These are phyloP conservation scores for Apophysomyces trapeziformis DNA, from an alignment of 371 early-diverging fungal genomes.

Conservation along the genomic window DNA sequence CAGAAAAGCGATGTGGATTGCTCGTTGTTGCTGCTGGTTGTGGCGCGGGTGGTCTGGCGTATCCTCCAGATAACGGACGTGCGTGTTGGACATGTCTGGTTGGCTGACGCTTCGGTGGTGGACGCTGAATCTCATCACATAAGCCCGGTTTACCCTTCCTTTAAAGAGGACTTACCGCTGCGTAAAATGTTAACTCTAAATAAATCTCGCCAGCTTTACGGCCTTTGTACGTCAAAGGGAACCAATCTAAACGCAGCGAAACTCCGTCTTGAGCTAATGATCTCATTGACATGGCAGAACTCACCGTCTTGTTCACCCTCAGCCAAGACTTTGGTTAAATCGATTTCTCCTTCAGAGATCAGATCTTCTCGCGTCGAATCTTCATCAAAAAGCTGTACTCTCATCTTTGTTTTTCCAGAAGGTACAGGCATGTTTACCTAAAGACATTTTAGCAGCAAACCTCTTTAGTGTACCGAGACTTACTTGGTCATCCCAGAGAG, in stretches of 20 bases:
- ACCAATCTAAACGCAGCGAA: slow-evolving; percentile 50
- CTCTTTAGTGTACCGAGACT: neutral
- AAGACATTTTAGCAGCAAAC: neutral
- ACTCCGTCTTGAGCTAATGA: neutral
- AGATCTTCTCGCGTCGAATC: slow-evolving; percentile 58
- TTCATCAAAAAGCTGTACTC: slow-evolving; percentile 52
- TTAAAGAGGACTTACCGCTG: slow-evolving; percentile 45
- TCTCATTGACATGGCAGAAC: neutral
- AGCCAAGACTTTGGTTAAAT: slow-evolving; percentile 61
- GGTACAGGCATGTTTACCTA: slow-evolving; percentile 52
- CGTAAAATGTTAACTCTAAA: slow-evolving; percentile 63
- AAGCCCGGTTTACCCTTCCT: neutral
- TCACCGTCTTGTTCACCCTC: slow-evolving; percentile 74
- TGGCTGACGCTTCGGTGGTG: slow-evolving; percentile 48
- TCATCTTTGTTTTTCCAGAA: slow-evolving; percentile 42
- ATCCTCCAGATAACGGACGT: slow-evolving; percentile 23
- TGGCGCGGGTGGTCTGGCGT: slow-evolving; percentile 21
- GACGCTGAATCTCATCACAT: slow-evolving; percentile 29
- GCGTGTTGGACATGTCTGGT: slow-evolving; percentile 33
- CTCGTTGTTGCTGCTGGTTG: slow-evolving; percentile 24
- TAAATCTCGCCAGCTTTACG: slow-evolving; percentile 59
- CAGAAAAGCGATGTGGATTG: slow-evolving; percentile 15
- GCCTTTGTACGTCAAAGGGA: slow-evolving; percentile 54
- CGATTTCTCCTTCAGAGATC: slow-evolving; percentile 69
- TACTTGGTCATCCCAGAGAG: slow-evolving; percentile 61